Conservation (phyloP, 176 grass and related monocot species). For the Oryza rufipogon region DNA sequence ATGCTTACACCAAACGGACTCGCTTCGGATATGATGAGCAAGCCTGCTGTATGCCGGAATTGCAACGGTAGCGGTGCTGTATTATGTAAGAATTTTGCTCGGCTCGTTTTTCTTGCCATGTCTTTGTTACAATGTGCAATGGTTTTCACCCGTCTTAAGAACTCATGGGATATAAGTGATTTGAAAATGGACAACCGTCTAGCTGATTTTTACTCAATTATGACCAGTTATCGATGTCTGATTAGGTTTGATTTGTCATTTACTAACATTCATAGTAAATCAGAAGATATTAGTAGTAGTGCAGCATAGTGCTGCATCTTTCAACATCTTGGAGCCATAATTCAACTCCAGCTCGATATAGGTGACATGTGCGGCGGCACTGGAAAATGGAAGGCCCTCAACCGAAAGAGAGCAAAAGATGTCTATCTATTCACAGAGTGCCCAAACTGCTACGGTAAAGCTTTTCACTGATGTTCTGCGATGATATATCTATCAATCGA, state of each 20-base stretch:
- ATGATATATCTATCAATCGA: background rate
- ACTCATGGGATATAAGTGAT: background rate
- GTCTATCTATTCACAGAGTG: slow-evolving; percentile 96
- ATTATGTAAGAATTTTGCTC: slow-evolving; percentile 65
- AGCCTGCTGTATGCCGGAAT: slow-evolving; percentile 72
- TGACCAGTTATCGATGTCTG: background rate
- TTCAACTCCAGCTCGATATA: slow-evolving; percentile 40
- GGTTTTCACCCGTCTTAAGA: background rate
- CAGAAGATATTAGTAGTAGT: no score
- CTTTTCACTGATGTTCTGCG: background rate
- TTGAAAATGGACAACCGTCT: background rate
- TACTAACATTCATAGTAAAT: background rate
- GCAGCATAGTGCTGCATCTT: background rate
- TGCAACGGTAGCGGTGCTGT: slow-evolving; percentile 80
- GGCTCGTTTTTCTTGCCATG: slow-evolving; percentile 13
- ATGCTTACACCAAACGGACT: slow-evolving; percentile 52
- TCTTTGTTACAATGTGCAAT: background rate
- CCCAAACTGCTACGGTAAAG: slow-evolving; percentile 95
- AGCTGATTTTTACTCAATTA: background rate
- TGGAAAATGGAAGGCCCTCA: slow-evolving; percentile 99
- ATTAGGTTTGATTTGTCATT: background rate
- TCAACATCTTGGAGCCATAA: slow-evolving; percentile 15
- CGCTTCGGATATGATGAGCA: slow-evolving; percentile 46
- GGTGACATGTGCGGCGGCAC: slow-evolving; percentile 99
- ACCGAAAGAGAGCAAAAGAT: slow-evolving; percentile 97